Conservation (phyloP, 129 eudicot genomes). For the Lonicera japonica region DNA sequence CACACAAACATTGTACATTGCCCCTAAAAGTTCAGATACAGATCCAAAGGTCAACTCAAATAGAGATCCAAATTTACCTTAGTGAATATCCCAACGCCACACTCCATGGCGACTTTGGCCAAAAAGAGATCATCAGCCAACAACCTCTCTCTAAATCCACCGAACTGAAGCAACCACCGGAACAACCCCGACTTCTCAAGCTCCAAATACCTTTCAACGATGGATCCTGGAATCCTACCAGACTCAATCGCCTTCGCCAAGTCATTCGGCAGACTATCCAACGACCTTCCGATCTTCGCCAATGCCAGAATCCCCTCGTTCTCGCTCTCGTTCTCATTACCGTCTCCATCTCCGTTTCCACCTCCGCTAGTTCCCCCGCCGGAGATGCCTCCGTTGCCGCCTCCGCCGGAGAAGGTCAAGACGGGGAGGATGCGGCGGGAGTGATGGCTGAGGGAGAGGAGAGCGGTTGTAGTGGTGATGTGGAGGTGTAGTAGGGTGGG, state of each 20-base stretch:
- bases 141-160: constrained; percentile 83
- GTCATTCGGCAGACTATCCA: constrained; percentile 78
- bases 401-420: constrained; percentile 26
- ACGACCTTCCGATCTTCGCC: constrained; percentile 53
- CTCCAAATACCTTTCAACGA: constrained; percentile 53
- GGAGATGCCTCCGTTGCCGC: constrained; percentile 21
- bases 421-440: constrained; percentile 12
- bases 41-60: neutral
- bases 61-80: constrained; percentile 39
- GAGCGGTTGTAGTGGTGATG: neutral
- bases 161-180: constrained; percentile 67
- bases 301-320: constrained; percentile 60
- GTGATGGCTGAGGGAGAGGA: neutral
- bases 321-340: constrained; percentile 37
- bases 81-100: constrained; percentile 87
- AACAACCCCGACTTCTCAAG: constrained; percentile 52
- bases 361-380: constrained; percentile 40
- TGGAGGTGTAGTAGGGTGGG: constrained; percentile 7
- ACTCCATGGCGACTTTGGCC: constrained; percentile 70
- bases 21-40: neutral
- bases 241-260: constrained; percentile 59
- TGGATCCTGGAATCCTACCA: constrained; percentile 64
- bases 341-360: constrained; percentile 3
- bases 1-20: too few relatives aligned
- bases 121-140: constrained; percentile 91